Evolutionary conservation across 495 filamentous ascomycete genomes (phyloP).

Genomic region (Cudoniella acicularis): DNA sequence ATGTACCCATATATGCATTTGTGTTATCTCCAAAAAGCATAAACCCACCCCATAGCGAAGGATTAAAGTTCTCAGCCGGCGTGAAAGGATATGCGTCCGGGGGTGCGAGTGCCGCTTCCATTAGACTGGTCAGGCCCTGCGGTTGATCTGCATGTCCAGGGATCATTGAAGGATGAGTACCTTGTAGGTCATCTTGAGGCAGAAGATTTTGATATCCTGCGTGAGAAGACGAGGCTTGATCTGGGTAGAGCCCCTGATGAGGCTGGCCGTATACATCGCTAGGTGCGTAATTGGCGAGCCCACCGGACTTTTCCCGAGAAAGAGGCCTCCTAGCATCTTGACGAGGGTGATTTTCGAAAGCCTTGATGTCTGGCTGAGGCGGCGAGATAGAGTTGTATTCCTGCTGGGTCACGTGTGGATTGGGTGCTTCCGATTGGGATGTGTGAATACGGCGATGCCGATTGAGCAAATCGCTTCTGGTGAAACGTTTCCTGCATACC

Average conservation of each 20-base stretch:
- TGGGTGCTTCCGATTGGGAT: constrained; percentile 1
- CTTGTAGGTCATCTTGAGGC: not conserved
- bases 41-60: constrained; percentile 18
- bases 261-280: not conserved
- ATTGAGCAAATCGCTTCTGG: constrained; percentile 21
- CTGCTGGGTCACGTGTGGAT: constrained; percentile 1
- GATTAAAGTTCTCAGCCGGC: constrained; percentile 15
- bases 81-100: constrained; percentile 9
- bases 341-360: not conserved
- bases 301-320: not conserved
- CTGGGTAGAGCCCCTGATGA: not conserved
- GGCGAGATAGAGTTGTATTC: constrained; percentile 4
- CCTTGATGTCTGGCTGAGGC: not conserved
- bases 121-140: constrained; percentile 21
- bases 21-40: constrained; percentile 16
- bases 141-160: not conserved
- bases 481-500: constrained; percentile 22
- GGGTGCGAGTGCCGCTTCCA: constrained; percentile 23
- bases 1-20: constrained; percentile 20
- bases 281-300: not conserved
- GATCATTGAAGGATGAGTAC: not conserved
- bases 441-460: constrained; percentile 22
- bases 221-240: not conserved
- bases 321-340: constrained; percentile 4
- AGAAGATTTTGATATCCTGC: not conserved